Evolutionary conservation across 2,329 filamentous ascomycete species (phyloP).

Genomic region (Colletotrichum sp.): DNA sequence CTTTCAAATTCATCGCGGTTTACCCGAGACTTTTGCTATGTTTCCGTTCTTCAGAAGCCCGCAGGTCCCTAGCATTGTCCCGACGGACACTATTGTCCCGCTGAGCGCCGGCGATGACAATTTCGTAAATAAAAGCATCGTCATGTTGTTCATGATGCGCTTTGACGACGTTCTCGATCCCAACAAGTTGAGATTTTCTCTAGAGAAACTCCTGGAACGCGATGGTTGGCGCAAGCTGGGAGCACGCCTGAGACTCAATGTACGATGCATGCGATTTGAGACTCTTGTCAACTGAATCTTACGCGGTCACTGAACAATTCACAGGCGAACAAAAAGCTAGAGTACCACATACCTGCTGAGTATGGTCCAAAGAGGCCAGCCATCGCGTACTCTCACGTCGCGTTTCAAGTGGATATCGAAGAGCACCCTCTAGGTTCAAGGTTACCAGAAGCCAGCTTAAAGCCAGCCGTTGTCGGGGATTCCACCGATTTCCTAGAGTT

Average conservation of each 20-base stretch:
- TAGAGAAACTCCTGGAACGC: background rate
- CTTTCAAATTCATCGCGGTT: background rate
- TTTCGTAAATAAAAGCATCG: slow-evolving; percentile 22
- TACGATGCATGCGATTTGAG: background rate
- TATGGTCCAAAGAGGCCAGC: background rate
- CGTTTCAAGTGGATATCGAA: background rate
- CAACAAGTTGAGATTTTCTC: slow-evolving; percentile 20
- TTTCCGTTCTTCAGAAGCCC: background rate
- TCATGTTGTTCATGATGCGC: slow-evolving; percentile 33
- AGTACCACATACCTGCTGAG: background rate
- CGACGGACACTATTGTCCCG: slow-evolving; percentile 29
- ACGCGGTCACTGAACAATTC: background rate
- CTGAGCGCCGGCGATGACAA: slow-evolving; percentile 34
- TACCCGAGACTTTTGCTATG: background rate
- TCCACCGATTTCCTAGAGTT: background rate
- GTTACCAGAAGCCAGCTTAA: background rate
- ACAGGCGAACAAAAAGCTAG: background rate
- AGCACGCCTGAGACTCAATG: background rate
- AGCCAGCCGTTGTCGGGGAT: background rate
- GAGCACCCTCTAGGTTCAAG: background rate
- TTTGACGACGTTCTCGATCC: slow-evolving; percentile 32
- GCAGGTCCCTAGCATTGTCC: background rate
- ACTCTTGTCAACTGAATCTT: background rate
- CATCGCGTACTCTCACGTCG: background rate
- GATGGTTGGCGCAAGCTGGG: background rate